Percentiles rank a stretch among this genome's conserved stretches.
phyloP scores from a whole-genome alignment of 345 rosid genomes.

The Euphorbia tirucalli region DNA sequence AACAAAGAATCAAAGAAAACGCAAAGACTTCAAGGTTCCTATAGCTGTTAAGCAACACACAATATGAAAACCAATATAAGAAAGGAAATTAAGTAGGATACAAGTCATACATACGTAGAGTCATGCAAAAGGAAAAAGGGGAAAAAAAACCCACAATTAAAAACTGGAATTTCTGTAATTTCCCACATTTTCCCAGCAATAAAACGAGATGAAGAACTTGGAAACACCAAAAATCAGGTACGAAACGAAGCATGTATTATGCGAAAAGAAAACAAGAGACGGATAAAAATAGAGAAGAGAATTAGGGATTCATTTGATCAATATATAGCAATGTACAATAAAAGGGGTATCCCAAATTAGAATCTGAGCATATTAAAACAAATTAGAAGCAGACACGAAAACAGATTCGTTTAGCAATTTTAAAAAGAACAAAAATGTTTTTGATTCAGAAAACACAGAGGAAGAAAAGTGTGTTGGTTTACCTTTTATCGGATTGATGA shows the following conservation, averaged over 20 bases:
- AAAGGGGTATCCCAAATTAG: constrained; percentile 14
- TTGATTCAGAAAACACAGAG: not conserved
- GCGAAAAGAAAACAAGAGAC: not conserved
- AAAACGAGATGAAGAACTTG: constrained; percentile 23
- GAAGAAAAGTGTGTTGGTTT: not conserved
- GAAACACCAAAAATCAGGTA: not conserved
- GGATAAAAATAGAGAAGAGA: constrained; percentile 3
- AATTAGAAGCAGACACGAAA: not conserved
- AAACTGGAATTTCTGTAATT: constrained; percentile 6
- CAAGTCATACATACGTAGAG: not conserved
- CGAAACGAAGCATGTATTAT: not conserved
- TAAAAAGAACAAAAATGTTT: not conserved
- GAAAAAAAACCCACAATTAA: constrained; percentile 3
- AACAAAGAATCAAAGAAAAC: constrained; percentile 2
- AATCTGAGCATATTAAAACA: constrained; percentile 11
- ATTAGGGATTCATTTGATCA: not conserved
- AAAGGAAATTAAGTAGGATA: not conserved
- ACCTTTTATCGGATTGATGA: constrained; percentile 30
- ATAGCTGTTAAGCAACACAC: not conserved
- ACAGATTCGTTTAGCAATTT: constrained; percentile 11
- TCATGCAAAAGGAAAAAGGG: not conserved
- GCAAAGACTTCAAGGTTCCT: not conserved
- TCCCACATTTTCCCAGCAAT: constrained; percentile 31
- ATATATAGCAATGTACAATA: constrained; percentile 31
- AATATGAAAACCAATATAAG: not conserved